Percentiles rank a stretch among this genome's conserved stretches.
Conservation (phyloP, 2,329 filamentous ascomycete species). For the Apiospora rasikravindrae region DNA sequence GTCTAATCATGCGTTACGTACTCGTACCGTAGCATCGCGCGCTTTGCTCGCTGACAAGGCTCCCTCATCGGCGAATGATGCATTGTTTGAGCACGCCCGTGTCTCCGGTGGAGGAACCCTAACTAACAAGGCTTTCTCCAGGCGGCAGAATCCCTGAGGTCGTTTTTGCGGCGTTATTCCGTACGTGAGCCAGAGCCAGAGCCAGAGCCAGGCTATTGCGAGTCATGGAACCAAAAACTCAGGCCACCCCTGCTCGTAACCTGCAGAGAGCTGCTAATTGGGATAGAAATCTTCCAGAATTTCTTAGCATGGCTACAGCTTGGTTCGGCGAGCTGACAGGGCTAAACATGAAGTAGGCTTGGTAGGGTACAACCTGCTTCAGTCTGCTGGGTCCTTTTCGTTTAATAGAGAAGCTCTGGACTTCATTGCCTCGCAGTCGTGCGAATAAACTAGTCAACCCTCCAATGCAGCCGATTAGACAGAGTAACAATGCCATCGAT, state of each 20-base stretch:
- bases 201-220: background rate
- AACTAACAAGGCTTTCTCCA: constrained; percentile 11
- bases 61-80: constrained; percentile 9
- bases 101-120: constrained; percentile 12
- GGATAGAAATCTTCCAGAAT: constrained; percentile 16
- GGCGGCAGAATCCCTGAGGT: constrained; percentile 3
- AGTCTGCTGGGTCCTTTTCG: background rate
- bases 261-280: constrained; percentile 8
- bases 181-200: background rate
- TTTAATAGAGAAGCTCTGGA: background rate
- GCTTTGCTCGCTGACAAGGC: constrained; percentile 15
- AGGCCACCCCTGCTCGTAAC: background rate
- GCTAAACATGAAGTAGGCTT: background rate
- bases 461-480: too few species aligned
- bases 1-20: constrained; percentile 16
- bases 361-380: background rate
- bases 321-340: constrained; percentile 1
- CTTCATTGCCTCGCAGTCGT: background rate
- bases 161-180: constrained; percentile 5
- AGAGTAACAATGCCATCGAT: too few species aligned
- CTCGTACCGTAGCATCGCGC: constrained; percentile 14
- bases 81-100: constrained; percentile 14
- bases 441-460: too few species aligned
- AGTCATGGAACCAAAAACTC: constrained; percentile 7
- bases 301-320: background rate